A percentile compares a stretch with the other conserved stretches of the same genome.
phyloP scores from a whole-genome alignment of 495 filamentous ascomycete species.

The Astrothelium macrocarpum region DNA sequence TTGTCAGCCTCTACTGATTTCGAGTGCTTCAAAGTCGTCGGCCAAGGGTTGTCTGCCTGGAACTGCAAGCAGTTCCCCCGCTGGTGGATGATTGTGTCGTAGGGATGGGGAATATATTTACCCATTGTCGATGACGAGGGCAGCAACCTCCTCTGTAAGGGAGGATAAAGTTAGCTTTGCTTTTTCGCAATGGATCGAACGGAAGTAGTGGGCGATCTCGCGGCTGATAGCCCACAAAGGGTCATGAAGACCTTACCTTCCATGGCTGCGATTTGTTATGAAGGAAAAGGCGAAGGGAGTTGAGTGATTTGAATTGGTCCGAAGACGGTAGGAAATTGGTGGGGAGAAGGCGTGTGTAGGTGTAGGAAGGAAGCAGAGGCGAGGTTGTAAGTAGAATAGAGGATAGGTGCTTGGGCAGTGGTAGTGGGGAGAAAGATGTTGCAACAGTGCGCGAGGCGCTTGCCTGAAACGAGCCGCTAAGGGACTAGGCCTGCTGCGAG shows the following conservation, averaged over 20 bases:
- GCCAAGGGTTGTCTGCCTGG: not conserved
- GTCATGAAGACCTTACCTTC: slow-evolving; percentile 56
- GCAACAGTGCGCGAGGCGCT: slow-evolving; percentile 10
- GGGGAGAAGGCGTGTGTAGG: not conserved
- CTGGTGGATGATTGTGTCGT: not conserved
- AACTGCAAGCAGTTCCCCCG: not conserved
- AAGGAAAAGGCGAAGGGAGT: slow-evolving; percentile 29
- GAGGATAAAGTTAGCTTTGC: slow-evolving; percentile 45
- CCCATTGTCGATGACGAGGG: slow-evolving; percentile 99
- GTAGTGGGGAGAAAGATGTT: slow-evolving; percentile 6
- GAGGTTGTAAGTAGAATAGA: slow-evolving; percentile 17
- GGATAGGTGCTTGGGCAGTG: slow-evolving; percentile 22
- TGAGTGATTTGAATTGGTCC: slow-evolving; percentile 10
- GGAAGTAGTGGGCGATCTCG: not conserved
- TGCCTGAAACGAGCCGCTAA: slow-evolving; percentile 6
- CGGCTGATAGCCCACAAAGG: slow-evolving; percentile 23
- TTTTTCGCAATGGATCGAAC: slow-evolving; percentile 5
- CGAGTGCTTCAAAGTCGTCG: not conserved
- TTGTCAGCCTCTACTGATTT: slow-evolving; percentile 13
- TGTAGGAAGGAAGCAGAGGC: slow-evolving; percentile 19
- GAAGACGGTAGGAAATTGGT: slow-evolving; percentile 19
- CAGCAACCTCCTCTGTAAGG: slow-evolving; percentile 93
- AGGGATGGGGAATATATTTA: slow-evolving; percentile 42
- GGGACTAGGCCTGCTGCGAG: not conserved
- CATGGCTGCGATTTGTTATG: slow-evolving; percentile 50